Evolutionary conservation across 768 basidiomycete species (phyloP).

Genomic region (Leccinum aurantiacum): DNA sequence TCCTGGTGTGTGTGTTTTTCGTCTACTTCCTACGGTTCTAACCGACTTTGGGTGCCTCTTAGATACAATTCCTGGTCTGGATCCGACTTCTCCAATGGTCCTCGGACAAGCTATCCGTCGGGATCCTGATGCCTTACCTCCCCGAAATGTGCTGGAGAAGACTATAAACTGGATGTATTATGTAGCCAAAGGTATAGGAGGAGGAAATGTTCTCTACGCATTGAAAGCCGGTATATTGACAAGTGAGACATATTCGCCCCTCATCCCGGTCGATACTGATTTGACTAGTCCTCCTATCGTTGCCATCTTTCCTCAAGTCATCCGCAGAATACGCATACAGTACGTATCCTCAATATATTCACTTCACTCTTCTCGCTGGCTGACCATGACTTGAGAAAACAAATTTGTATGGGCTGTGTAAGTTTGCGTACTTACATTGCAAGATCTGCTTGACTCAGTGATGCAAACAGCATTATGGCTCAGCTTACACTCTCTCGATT

Average conservation of each 20-base stretch:
- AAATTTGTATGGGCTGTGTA: conserved; percentile 73
- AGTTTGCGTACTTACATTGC: conserved; percentile 18
- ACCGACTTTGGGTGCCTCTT: neutral
- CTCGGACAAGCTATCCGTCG: conserved; percentile 56
- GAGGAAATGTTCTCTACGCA: conserved; percentile 67
- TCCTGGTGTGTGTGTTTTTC: conserved; percentile 41
- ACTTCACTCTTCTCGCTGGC: conserved; percentile 8
- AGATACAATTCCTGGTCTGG: conserved; percentile 61
- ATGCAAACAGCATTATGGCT: conserved; percentile 59
- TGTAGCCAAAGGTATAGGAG: conserved; percentile 39
- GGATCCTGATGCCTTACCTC: conserved; percentile 76
- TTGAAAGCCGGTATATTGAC: conserved; percentile 70
- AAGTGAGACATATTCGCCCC: conserved; percentile 34
- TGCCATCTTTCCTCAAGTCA: conserved; percentile 57
- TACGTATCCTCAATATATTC: conserved; percentile 23
- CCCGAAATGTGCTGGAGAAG: conserved; percentile 56
- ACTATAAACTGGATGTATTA: conserved; percentile 48
- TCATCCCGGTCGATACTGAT: neutral
- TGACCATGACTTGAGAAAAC: conserved; percentile 42
- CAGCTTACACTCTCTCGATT: conserved; percentile 72
- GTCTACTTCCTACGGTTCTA: neutral
- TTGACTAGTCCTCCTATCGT: conserved; percentile 49
- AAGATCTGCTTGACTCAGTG: neutral
- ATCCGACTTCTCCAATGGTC: conserved; percentile 43
- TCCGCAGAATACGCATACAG: conserved; percentile 60